phyloP scores from a whole-genome alignment of 768 basidiomycete species.

The Xanthoconium purpureum region DNA sequence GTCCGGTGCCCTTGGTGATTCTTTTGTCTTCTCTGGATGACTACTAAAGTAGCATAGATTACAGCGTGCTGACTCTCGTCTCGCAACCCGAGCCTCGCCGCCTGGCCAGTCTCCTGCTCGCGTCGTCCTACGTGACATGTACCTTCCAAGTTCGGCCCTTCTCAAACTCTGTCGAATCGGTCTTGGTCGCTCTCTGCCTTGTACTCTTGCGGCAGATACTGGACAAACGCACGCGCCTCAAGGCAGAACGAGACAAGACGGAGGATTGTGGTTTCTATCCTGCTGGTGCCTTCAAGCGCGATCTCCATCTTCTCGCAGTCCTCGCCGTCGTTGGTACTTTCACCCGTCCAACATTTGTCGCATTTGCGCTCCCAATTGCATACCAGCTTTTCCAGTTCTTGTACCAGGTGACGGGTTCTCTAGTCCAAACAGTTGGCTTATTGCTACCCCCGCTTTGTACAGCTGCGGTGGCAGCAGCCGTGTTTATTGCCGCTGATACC shows the following conservation, averaged over 20 bases:
- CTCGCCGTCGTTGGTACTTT: constrained; percentile 32
- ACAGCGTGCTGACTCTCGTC: constrained; percentile 22
- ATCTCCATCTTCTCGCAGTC: constrained; percentile 26
- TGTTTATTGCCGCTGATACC: constrained; percentile 30
- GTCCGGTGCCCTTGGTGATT: constrained; percentile 35
- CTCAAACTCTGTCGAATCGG: constrained; percentile 37
- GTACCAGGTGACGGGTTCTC: constrained; percentile 10
- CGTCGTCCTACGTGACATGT: constrained; percentile 35
- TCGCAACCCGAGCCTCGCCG: constrained; percentile 16
- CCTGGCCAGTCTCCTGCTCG: constrained; percentile 28
- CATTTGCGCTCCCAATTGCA: constrained; percentile 32
- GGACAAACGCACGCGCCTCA: background rate
- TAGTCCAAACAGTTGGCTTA: background rate
- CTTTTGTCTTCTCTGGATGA: background rate
- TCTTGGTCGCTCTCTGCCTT: constrained; percentile 31
- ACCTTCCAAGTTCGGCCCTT: constrained; percentile 41
- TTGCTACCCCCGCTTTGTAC: constrained; percentile 24
- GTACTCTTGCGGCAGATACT: constrained; percentile 22
- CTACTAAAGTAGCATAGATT: constrained; percentile 21
- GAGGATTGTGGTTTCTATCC: background rate
- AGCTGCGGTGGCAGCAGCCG: constrained; percentile 10
- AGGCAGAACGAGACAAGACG: background rate
- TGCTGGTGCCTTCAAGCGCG: constrained; percentile 1
- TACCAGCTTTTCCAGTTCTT: constrained; percentile 23
- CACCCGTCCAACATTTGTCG: constrained; percentile 36